Evolutionary conservation across 345 rosid species (phyloP), one percentile per base, ranked within the genome.

Genomic region (Heritiera littoralis): DNA sequence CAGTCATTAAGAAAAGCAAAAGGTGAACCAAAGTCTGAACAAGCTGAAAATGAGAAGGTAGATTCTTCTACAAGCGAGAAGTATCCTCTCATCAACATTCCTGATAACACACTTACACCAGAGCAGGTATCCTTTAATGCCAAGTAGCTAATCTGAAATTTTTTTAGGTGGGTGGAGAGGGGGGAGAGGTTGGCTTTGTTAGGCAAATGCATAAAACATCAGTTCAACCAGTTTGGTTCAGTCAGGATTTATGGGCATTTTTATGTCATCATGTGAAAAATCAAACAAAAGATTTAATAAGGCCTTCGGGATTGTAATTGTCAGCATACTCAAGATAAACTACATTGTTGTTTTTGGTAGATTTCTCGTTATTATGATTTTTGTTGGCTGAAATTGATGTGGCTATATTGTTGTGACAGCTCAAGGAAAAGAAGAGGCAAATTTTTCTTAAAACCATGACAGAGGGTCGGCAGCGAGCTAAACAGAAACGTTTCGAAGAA

Each of bases 401-500:
- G 52, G 7, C 28, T 73, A 15, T 52, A n/a, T 59, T 54, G 32
- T 38, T 54, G 51, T 83, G 80, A 81, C 91, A 95, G 99, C 77
- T 93, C 38, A 95, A 92, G 85, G 99, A 95, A 78, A 95, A 95
- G 87, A 92, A 68, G 80, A 87, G 89, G 78, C 98, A 92, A 85
- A 2, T 91, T 66, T 95, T 95, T 85, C 95, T 95, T 64, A 93
- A 93, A 89, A 87, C 97, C 63, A 93, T 93, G 46, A 86, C 91
- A 60, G 96, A 93, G 83, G 99, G 97, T 41, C 88, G 97, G 75
- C 94, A 84, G 83, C 90, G 93, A 81, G 99, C 99, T 76, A 95
- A 90, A 80, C 99, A 95, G 78, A 95, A 88, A 84, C 96, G 97
- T 48, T 74, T 83, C 11, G 99, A 95, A 75, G 94, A 91, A 84